Base-by-base conservation (phyloP, 2,329 filamentous ascomycete genomes). In the Ophiognomonia clavigignenti-juglandacearum region DNA sequence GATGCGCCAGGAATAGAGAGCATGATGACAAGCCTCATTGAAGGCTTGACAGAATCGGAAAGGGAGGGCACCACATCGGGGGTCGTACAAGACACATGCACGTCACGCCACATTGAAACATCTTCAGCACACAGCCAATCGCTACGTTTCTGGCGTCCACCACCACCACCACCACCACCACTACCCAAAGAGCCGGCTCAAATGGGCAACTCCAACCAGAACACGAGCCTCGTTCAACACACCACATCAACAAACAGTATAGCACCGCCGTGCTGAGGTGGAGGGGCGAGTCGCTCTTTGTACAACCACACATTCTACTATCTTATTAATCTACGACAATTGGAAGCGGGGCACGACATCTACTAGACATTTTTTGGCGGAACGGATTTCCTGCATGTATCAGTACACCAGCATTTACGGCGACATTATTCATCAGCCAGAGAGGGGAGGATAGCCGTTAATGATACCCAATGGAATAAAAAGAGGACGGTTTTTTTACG, bases 391-490 rank as follows among this genome's bases (percentile, higher is more conserved):
- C 36, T 36, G 29, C 23, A 42, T 54, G 44, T 47, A 49, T 42
- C 43, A 52, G 45, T 36, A 47, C 32, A 29, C 26, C 27, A 50
- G 49, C 49, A 51, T 51, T 51, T 48, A 45, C 45, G 49, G 49
- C 38, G 49, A 41, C 41, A 43, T 41, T 37, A 27, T 42, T 37
- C 39, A n/a, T n/a, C n/a, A 45, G 43, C 43, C 39, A 37, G 38
- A 47, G 41, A 40, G 6, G 46, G 37, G 50, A 46, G 50, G 46
- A 59, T 49, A 44, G 34, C 42, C 45, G 31, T 39, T 48, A 37
- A 47, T 45, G 44, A 47, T 52, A 54, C 43, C 54, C 47, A 39
- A 35, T 39, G 47, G 49, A 53, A 45, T 39, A 50, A 39, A 26
- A 26, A 26, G 24, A 6, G n/a, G n/a, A n/a, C n/a, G n/a, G 10